Conservation (phyloP, 176 grass and related monocot species). For the sorghum (Sorghum bicolor) region Sorghum_bicolor_NCBIv3 NC_012871.2:57755001-57755500, state of each 20-base stretch:
- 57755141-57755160: slow-evolving; percentile 97
- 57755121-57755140: slow-evolving; percentile 88
- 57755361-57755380: slow-evolving; percentile 87
- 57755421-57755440: slow-evolving; percentile 88
- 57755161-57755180: slow-evolving; percentile 60
- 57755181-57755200: slow-evolving; percentile 36
- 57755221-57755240: slow-evolving; percentile 30
- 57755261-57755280: slow-evolving; percentile 51
- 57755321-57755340: slow-evolving; percentile 20
- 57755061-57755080: slow-evolving; percentile 68
- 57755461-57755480: slow-evolving; percentile 78
- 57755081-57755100: slow-evolving; percentile 99
- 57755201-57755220: slow-evolving; percentile 19
- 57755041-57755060: not conserved
- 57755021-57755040: not conserved
- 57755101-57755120: slow-evolving; percentile 94
- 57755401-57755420: slow-evolving; percentile 85
- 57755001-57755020: not conserved
- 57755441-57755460: slow-evolving; percentile 91
- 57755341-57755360: slow-evolving; percentile 91
- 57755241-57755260: slow-evolving; percentile 27
- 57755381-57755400: slow-evolving; percentile 93
- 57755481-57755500: slow-evolving; percentile 87
- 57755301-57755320: slow-evolving; percentile 31
- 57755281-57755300: slow-evolving; percentile 28